Evolutionary conservation across 1,284 basidiomycete genomes (phyloP), one percentile per base, ranked within the genome.

Genomic region (Fomes fomentarius): DNA sequence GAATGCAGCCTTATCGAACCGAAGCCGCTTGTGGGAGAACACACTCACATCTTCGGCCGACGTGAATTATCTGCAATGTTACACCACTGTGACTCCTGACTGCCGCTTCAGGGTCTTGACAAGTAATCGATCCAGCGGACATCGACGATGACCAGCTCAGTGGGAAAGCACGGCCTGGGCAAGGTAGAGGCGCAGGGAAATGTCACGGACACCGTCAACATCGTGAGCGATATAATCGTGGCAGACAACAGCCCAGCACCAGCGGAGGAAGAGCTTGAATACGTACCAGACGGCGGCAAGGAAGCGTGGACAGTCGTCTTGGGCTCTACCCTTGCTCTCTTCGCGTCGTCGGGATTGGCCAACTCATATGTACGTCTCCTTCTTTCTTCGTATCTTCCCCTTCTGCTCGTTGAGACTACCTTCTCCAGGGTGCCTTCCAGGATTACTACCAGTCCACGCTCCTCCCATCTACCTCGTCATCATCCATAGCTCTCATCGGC

Each of bases 401-500:
- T 19, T 17, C n/a, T 19, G 25, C 28, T 31, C 7, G 2, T 33
- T 12, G 19, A 15, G 4, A 19, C 26, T 19, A n/a, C 22, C 17
- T 10, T 2, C 3, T 8, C 7, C 34, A 61, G 60, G 60, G 60
- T 4, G 39, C 56, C 9, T 61, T 61, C 37, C 60, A 61, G 39
- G 56, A 61, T 37, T 61, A 61, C 33, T 61, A 61, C 41, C 48
- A 61, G 47, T 47, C 56, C 3, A 58, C 60, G 2, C 54, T 61
- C 1, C 56, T 61, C 7, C 54, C 56, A 2, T 54, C 60, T 1
- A 58, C 60, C 1, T 56, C 60, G 0, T 61, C 60, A 0, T 45
- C 60, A 6, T 40, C 60, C n/a, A 76, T 78, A 50, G 73, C 77
- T 8, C 69, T 77, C 60, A 77, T 78, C 46, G 76, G 76, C 4